Evolutionary conservation across 163 green algal genomes (phyloP), one percentile per base, ranked within the genome.

Genomic region (Chlorella variabilis): DNA sequence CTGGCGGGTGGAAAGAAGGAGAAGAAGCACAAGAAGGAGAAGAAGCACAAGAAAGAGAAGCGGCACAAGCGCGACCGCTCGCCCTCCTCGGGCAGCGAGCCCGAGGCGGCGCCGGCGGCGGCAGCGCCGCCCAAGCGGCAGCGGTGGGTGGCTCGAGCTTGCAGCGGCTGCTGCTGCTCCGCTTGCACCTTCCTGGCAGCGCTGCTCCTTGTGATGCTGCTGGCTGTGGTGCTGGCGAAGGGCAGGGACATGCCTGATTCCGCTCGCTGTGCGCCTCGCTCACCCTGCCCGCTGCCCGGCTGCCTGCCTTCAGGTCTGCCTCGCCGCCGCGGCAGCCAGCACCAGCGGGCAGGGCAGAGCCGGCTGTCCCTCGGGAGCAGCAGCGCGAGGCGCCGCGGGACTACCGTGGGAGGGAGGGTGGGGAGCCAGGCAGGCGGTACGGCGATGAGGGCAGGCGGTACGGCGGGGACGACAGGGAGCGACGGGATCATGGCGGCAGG

Each of bases 31-130:
- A 75, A 89, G 59, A 81, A 77, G 48, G 71, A 76, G 23, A 74
- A 96, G 84, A 94, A 94, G 86, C 95, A 97, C 38, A 86, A 88
- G 49, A 93, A 93, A 58, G 85, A 90, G 71, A 87, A 94, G 82
- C 79, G 89, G 61, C 82, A 93, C 62, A 90, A 94, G 85, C 65
- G 49, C 27, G 71, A 31, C 2, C 56, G 67, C 54, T 79, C 56
- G 27, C 42, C 68, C 7, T 84, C 68, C 1, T 84, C 68, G 3
- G 67, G 3, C 78, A 81, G 75, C 59, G 75, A 71, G 62, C 45
- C 20, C 1, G 58, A 73, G 59, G 75, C 65, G 38, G 65, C 27
- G 41, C 33, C 39, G 54, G 61, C 75, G 31, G 4, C 34, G 36
- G 66, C 66, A 18, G 38, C 66, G 23, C 31, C 75, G 23, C n/a